phyloP scores from a whole-genome alignment of 257 asterid species.

The Petunia axillaris region DNA sequence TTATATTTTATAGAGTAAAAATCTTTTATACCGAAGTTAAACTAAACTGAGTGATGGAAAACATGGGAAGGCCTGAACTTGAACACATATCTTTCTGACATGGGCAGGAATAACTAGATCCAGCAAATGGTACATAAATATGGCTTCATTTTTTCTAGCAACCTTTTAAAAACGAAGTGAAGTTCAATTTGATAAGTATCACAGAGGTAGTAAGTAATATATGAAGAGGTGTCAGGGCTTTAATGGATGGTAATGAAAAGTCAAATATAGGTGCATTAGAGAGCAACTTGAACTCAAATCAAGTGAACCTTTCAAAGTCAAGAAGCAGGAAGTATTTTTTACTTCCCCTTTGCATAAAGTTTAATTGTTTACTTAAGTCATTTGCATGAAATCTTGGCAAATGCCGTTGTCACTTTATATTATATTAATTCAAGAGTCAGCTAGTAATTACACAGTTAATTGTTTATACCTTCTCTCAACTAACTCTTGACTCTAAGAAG shows the following conservation, averaged over 20 bases:
- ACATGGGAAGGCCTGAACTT: conserved; percentile 27
- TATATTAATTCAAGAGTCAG: conserved; percentile 9
- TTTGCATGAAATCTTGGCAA: neutral
- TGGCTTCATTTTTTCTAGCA: neutral
- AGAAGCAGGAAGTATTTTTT: conserved; percentile 21
- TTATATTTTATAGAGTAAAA: no score
- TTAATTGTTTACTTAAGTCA: neutral
- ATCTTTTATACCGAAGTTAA: neutral
- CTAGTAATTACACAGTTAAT: conserved; percentile 19
- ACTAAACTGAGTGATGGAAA: conserved; percentile 30
- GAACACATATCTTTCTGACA: conserved; percentile 13
- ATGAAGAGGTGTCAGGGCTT: neutral
- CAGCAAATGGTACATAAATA: neutral
- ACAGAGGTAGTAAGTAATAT: neutral
- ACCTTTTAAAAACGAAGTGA: neutral
- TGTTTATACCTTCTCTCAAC: neutral
- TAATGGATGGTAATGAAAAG: conserved; percentile 15
- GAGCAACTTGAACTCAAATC: neutral
- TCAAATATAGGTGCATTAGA: conserved; percentile 33
- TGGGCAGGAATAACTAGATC: neutral
- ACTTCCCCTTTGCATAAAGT: neutral
- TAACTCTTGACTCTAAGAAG: neutral
- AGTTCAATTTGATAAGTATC: conserved; percentile 13
- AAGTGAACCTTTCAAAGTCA: neutral
- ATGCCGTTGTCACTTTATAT: neutral